Percentiles rank a stretch among this genome's conserved stretches.
Evolutionary conservation across 768 basidiomycete genomes (phyloP).

Genomic region (Leccinellum albellum): DNA sequence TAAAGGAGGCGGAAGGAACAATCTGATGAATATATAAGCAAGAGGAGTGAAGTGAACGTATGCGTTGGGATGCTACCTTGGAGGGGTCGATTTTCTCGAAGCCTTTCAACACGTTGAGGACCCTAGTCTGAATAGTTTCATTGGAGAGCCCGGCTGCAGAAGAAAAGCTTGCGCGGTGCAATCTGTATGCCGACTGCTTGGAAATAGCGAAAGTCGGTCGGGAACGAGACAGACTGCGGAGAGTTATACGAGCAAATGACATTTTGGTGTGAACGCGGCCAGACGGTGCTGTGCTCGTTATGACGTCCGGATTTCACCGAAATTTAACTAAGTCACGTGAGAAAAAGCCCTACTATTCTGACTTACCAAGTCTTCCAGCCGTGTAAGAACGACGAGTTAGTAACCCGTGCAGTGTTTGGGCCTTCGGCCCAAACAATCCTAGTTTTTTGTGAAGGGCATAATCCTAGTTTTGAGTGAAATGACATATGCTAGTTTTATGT

Average conservation of each 20-base stretch:
- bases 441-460: no score
- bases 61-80: slow-evolving; percentile 21
- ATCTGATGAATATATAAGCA: slow-evolving; percentile 46
- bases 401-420: no score
- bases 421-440: no score
- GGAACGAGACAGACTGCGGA: slow-evolving; percentile 27
- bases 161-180: slow-evolving; percentile 32
- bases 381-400: slow-evolving; percentile 29
- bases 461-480: no score
- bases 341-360: background rate
- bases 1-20: slow-evolving; percentile 51
- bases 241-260: slow-evolving; percentile 34
- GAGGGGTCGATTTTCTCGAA: slow-evolving; percentile 28
- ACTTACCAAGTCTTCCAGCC: background rate
- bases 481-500: no score
- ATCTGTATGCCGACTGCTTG: slow-evolving; percentile 27
- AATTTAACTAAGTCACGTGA: slow-evolving; percentile 1
- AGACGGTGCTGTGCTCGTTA: background rate
- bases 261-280: slow-evolving; percentile 28
- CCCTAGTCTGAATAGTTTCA: slow-evolving; percentile 21
- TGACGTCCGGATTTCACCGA: slow-evolving; percentile 28
- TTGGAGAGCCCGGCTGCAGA: slow-evolving; percentile 22
- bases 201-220: slow-evolving; percentile 29
- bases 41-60: slow-evolving; percentile 1
- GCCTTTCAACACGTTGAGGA: slow-evolving; percentile 30